A percentile compares a stretch with the other conserved stretches of the same genome.
Evolutionary conservation across 108 stramenopile genomes (phyloP).

Genomic region (Fistulifera pelliculosa): DNA sequence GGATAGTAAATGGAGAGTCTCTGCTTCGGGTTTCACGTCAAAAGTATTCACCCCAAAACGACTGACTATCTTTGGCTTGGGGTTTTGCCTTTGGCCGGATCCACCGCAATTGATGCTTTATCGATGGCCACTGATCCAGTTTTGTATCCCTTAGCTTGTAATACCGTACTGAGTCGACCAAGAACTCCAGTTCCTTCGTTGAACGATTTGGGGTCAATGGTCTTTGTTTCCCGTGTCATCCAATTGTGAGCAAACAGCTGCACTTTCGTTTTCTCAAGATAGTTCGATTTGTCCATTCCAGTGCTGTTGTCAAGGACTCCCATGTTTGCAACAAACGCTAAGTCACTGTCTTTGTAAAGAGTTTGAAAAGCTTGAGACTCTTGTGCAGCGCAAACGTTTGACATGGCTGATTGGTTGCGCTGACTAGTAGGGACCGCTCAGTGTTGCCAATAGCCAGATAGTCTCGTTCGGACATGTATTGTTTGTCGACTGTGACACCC

Average conservation of each 20-base stretch:
- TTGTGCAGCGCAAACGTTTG: not conserved
- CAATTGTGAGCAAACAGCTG: constrained; percentile 52
- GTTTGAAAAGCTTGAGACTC: not conserved
- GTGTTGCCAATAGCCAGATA: constrained; percentile 15
- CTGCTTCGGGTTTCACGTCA: not conserved
- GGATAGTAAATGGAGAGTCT: not conserved
- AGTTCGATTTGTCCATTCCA: constrained; percentile 11
- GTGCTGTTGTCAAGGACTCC: constrained; percentile 9
- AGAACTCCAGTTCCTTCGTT: constrained; percentile 25
- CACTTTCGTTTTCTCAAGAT: constrained; percentile 4
- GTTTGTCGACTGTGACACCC: constrained; percentile 8
- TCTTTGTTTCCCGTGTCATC: constrained; percentile 21
- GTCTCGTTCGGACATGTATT: constrained; percentile 24
- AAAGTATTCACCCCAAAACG: not conserved
- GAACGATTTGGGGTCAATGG: constrained; percentile 25
- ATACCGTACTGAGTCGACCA: constrained; percentile 16
- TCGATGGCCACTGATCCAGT: constrained; percentile 3
- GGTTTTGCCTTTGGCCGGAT: not conserved
- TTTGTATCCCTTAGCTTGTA: constrained; percentile 10
- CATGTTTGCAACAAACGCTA: not conserved
- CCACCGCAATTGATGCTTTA: not conserved
- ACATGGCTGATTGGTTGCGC: constrained; percentile 8
- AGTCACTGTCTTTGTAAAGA: not conserved
- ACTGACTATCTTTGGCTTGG: no score
- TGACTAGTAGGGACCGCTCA: constrained; percentile 10